phyloP scores from a whole-genome alignment of 1,284 basidiomycete species.

The Boletus nobilissimus region DNA sequence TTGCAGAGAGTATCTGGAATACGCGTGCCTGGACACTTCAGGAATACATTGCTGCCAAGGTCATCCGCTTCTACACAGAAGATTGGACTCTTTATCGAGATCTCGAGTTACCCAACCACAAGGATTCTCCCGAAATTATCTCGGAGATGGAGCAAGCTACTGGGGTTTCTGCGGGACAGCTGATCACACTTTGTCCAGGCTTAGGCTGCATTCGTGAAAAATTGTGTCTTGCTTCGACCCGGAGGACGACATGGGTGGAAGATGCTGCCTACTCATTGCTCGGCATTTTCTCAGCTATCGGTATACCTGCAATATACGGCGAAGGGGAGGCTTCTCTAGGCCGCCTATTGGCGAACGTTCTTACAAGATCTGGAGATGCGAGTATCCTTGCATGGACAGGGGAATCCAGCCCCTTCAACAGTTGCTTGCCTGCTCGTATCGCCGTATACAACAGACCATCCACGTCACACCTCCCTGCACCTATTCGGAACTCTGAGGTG shows the following conservation, averaged over 20 bases:
- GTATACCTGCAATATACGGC: constrained; percentile 1
- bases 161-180: neutral
- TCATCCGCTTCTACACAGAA: neutral
- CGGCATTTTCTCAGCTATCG: neutral
- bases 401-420: neutral
- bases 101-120: neutral
- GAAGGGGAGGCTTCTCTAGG: neutral
- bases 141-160: neutral
- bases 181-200: neutral
- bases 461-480: neutral
- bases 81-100: neutral
- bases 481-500: neutral
- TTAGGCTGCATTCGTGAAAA: neutral
- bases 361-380: neutral
- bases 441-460: neutral
- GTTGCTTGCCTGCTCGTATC: neutral
- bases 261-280: neutral
- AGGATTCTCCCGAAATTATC: neutral
- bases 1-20: neutral
- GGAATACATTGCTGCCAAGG: neutral
- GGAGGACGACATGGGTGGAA: neutral
- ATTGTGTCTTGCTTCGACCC: neutral
- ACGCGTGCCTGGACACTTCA: constrained; percentile 6
- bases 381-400: constrained; percentile 4
- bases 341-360: neutral